Evolutionary conservation across 495 filamentous ascomycete species (phyloP).

Genomic region (Parathielavia hyrcaniae): DNA sequence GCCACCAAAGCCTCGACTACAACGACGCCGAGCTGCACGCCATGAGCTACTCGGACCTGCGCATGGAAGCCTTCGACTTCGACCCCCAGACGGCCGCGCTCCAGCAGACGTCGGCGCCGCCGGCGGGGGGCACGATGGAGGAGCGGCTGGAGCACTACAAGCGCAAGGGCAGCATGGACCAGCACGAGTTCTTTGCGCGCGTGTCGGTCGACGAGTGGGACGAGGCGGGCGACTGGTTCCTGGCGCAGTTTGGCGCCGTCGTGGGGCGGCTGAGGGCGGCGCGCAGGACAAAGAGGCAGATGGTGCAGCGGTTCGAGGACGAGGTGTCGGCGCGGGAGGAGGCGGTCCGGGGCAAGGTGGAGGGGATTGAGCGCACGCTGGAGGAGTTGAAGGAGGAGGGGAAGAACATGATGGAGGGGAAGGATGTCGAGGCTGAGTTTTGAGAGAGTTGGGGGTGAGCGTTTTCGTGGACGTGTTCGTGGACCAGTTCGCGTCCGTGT

Average conservation of each 20-base stretch:
- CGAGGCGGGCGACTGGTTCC: conserved; percentile 71
- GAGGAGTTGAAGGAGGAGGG: conserved; percentile 50
- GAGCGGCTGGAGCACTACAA: conserved; percentile 43
- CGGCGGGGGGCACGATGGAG: conserved; percentile 26
- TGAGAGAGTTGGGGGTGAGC: conserved; percentile 9
- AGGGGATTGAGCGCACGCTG: conserved; percentile 49
- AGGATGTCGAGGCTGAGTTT: conserved; percentile 38
- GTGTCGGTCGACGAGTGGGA: conserved; percentile 73
- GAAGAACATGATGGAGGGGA: conserved; percentile 50
- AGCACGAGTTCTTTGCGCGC: conserved; percentile 56
- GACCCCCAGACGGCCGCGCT: conserved; percentile 41
- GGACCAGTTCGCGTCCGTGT: not conserved
- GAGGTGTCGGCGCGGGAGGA: conserved; percentile 52
- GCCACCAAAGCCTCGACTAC: conserved; percentile 46
- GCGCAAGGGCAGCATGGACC: conserved; percentile 39
- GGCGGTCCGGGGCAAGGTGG: conserved; percentile 49
- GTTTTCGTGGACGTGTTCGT: too few species aligned
- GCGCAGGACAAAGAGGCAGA: conserved; percentile 57
- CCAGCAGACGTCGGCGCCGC: conserved; percentile 19
- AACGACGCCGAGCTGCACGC: conserved; percentile 44
- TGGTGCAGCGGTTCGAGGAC: conserved; percentile 61
- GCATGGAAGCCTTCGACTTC: conserved; percentile 49
- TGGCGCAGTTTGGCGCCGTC: conserved; percentile 59
- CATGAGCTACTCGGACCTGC: conserved; percentile 52
- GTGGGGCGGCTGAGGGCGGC: conserved; percentile 58